Evolutionary conservation across 2,329 filamentous ascomycete species (phyloP), one percentile per base, ranked within the genome.

Genomic region (Fusarium falciforme): DNA sequence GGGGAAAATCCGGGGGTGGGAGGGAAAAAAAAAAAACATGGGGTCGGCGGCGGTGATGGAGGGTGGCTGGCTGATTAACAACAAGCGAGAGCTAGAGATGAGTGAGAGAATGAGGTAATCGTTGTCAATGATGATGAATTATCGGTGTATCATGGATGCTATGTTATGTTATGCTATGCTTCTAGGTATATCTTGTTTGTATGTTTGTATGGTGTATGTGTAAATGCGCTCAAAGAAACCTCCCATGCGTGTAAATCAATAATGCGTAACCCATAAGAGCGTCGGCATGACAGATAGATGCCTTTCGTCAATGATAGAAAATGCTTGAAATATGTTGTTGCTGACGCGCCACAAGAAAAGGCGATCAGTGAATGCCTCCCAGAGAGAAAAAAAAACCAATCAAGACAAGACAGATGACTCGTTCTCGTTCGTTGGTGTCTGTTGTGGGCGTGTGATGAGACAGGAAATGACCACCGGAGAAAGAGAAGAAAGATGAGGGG

Each of bases 1-100:
- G 54, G 52, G 61, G 64, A 74, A 75, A 75, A 75, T 73, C 72
- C 38, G 70, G 73, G 70, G 73, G 59, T 49, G 59, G 69, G 57
- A 73, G 66, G 25, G 16, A 16, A 58, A 70, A 38, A 22, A 38
- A 22, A 60, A 33, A 47, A 59, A n/a, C 63, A 36, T 22, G 72
- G 68, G 70, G 55, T 62, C 52, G 64, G 52, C 42, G 42, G 16
- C 20, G 55, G 47, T 68, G 12, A 55, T 60, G 64, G 59, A 49
- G 52, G 66, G 60, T 36, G 47, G 66, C 16, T 47, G 59, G 60
- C 58, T 70, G 60, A 68, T 62, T 33, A 44, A 47, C 42, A 52
- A 22, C 31, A 29, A 52, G 25, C 29, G 29, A 22, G 44, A 55
- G 27, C 2, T 20, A 29, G 6, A 55, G 49, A 27, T 27, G 25